Evolutionary conservation across 2,329 filamentous ascomycete genomes (phyloP).

Genomic region (Microcyclospora pomicola): DNA sequence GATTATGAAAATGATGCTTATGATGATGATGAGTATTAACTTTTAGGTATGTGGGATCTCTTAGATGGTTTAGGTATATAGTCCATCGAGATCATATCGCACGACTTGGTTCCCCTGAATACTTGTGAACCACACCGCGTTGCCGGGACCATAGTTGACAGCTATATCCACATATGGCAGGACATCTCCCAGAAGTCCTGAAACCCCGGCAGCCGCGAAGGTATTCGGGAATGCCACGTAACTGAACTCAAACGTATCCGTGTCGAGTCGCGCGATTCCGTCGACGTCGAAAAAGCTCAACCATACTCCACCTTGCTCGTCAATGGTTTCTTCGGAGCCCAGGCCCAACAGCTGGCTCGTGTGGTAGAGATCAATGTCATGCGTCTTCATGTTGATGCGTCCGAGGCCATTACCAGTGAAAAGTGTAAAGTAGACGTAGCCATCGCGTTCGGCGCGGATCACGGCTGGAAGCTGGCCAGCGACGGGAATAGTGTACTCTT

Average conservation of each 20-base stretch:
- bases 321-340: constrained; percentile 8
- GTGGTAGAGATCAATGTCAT: constrained; percentile 10
- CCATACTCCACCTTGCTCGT: constrained; percentile 10
- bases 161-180: constrained; percentile 10
- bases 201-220: constrained; percentile 1
- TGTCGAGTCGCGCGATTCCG: constrained; percentile 7
- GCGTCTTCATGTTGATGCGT: constrained; percentile 9
- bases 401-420: constrained; percentile 12
- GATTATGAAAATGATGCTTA: too few species aligned
- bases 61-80: background rate
- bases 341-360: constrained; percentile 5
- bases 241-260: constrained; percentile 6
- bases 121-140: constrained; percentile 8
- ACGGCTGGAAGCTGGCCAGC: constrained; percentile 10
- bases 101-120: constrained; percentile 7
- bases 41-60: too few species aligned
- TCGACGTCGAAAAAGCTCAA: constrained; percentile 9
- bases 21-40: too few species aligned
- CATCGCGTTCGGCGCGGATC: constrained; percentile 10
- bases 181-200: constrained; percentile 4
- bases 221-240: constrained; percentile 5
- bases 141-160: constrained; percentile 11
- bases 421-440: constrained; percentile 12
- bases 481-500: constrained; percentile 8
- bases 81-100: constrained; percentile 4